Evolutionary conservation across 2,329 filamentous ascomycete species (phyloP).

Genomic region (Alternaria conjuncta): DNA sequence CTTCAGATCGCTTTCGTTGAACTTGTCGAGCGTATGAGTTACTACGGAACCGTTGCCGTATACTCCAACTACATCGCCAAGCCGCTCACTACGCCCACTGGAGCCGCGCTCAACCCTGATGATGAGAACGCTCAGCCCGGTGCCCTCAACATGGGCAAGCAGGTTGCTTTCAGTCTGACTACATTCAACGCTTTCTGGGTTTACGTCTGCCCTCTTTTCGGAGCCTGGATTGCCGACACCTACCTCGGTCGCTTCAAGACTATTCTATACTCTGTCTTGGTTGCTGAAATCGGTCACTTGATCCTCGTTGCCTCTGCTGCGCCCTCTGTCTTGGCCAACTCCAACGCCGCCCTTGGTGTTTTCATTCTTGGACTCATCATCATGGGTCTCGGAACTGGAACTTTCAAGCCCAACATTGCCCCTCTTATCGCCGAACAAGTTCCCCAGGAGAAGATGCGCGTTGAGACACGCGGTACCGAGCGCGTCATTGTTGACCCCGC

Average conservation of each 20-base stretch:
- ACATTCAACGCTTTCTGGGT: constrained; percentile 64
- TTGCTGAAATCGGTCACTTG: constrained; percentile 65
- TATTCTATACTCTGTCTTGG: constrained; percentile 61
- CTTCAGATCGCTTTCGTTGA: constrained; percentile 47
- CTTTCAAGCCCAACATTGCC: constrained; percentile 71
- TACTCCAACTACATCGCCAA: constrained; percentile 49
- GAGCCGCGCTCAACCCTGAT: constrained; percentile 36
- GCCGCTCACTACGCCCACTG: constrained; percentile 37
- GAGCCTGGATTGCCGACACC: constrained; percentile 66
- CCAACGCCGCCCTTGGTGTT: constrained; percentile 60
- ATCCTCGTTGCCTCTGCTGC: constrained; percentile 63
- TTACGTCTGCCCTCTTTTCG: constrained; percentile 64
- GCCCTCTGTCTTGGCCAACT: constrained; percentile 56
- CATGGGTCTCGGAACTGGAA: constrained; percentile 71
- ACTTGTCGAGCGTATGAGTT: constrained; percentile 48
- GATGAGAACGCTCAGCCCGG: constrained; percentile 52
- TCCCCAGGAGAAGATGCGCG: constrained; percentile 59
- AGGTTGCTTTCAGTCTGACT: constrained; percentile 58
- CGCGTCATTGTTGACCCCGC: constrained; percentile 70
- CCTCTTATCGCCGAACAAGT: constrained; percentile 69
- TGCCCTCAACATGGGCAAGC: constrained; percentile 63
- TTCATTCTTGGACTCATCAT: constrained; percentile 64
- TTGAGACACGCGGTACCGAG: constrained; percentile 57
- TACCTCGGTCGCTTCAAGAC: constrained; percentile 68
- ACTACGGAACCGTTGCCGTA: constrained; percentile 47